Percentiles rank a stretch among this genome's conserved stretches.
phyloP scores from a whole-genome alignment of 1,284 basidiomycete genomes.

The Puccinia horiana region DNA sequence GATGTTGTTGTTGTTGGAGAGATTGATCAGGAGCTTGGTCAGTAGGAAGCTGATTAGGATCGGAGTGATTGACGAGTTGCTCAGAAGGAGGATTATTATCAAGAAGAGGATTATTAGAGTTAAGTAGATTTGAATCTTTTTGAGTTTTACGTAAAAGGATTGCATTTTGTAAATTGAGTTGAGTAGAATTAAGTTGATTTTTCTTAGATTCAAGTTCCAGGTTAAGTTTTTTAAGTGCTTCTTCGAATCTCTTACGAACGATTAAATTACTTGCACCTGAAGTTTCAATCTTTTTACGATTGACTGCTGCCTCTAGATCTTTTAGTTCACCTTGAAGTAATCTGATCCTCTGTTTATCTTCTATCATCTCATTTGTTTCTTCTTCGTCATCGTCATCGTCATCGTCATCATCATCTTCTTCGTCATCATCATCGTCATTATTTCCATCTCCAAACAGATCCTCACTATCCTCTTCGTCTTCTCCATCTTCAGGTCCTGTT shows the following conservation, averaged over 20 bases:
- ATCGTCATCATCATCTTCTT: slow-evolving; percentile 54
- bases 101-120: too few relatives aligned
- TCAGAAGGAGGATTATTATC: too few relatives aligned
- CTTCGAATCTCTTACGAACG: slow-evolving; percentile 41
- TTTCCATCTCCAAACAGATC: slow-evolving; percentile 55
- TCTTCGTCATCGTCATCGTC: slow-evolving; percentile 48
- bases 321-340: slow-evolving; percentile 83
- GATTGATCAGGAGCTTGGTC: background rate
- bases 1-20: background rate
- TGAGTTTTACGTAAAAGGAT: background rate
- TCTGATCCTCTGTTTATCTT: slow-evolving; percentile 42
- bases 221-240: slow-evolving; percentile 41
- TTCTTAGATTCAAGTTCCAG: slow-evolving; percentile 43
- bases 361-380: slow-evolving; percentile 29
- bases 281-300: slow-evolving; percentile 80
- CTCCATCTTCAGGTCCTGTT: slow-evolving; percentile 51
- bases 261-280: slow-evolving; percentile 83
- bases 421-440: slow-evolving; percentile 49
- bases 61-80: background rate
- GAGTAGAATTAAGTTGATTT: slow-evolving; percentile 32
- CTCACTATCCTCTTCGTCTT: slow-evolving; percentile 53
- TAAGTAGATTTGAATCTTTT: background rate
- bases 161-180: slow-evolving; percentile 34
- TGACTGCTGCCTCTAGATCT: slow-evolving; percentile 81
- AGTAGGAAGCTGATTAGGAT: background rate